Percentiles rank a stretch among this genome's conserved stretches.
These are phyloP conservation scores for Pythium aristosporum DNA, from an alignment of 352 stramenopile genomes.

Conservation along the genomic window DNA sequence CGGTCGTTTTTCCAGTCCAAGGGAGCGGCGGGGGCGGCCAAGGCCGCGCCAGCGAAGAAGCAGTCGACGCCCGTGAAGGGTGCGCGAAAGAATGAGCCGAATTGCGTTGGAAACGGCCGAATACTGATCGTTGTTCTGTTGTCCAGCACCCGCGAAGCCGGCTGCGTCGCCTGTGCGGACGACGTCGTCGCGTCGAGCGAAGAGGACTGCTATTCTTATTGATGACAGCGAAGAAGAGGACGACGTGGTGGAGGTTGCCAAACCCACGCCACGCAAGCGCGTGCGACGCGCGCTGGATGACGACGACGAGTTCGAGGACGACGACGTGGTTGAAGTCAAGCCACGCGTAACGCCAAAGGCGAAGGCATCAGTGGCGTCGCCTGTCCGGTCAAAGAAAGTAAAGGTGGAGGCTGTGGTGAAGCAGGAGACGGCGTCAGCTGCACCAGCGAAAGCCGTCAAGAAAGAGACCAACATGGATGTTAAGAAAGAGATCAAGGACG, in stretches of 20 bases:
- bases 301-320: conserved; percentile 33
- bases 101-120: not conserved
- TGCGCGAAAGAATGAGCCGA: not conserved
- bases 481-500: conserved; percentile 4
- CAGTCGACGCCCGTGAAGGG: conserved; percentile 20
- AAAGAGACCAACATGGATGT: not conserved
- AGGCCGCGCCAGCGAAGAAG: conserved; percentile 21
- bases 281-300: conserved; percentile 31
- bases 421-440: not conserved
- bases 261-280: conserved; percentile 34
- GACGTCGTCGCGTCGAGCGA: conserved; percentile 32
- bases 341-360: conserved; percentile 6
- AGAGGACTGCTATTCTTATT: conserved; percentile 53
- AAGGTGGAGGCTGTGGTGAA: conserved; percentile 3
- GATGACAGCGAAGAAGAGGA: conserved; percentile 52
- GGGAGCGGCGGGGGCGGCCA: conserved; percentile 19
- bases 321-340: conserved; percentile 18
- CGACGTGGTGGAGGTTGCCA: conserved; percentile 26
- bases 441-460: not conserved
- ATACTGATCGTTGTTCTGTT: not conserved
- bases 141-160: conserved; percentile 3
- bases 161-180: conserved; percentile 22
- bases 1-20: conserved; percentile 82
- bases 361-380: not conserved
- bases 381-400: not conserved